A percentile compares a stretch with the other conserved stretches of the same genome.
phyloP scores from a whole-genome alignment of 805 yeast species.

The Wickerhamomyces hampshirensis region DNA sequence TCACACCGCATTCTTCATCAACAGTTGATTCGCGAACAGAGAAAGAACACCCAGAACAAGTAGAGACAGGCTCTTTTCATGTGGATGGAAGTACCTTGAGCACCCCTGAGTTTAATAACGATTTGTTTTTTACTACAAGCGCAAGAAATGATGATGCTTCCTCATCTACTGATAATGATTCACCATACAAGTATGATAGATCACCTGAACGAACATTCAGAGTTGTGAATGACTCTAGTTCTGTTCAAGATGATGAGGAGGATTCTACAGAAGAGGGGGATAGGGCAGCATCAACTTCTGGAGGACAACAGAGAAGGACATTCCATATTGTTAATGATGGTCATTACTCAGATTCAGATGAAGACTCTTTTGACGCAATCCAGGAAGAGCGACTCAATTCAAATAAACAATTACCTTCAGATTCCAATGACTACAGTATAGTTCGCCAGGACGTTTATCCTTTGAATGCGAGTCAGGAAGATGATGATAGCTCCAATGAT shows the following conservation, averaged over 20 bases:
- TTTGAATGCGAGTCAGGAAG: conserved; percentile 4
- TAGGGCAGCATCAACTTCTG: too few relatives aligned
- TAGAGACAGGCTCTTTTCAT: background rate
- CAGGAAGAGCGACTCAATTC: conserved; percentile 7
- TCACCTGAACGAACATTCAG: conserved; percentile 10
- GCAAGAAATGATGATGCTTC: too few relatives aligned
- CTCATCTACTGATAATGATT: conserved; percentile 1
- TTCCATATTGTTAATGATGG: conserved; percentile 28
- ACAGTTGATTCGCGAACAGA: background rate
- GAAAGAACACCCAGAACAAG: background rate
- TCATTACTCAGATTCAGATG: conserved; percentile 18
- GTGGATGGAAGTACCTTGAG: background rate
- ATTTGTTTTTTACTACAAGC: too few relatives aligned
- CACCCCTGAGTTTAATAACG: too few relatives aligned
- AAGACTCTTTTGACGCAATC: conserved; percentile 9
- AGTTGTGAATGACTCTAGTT: conserved; percentile 7
- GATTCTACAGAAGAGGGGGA: too few relatives aligned
- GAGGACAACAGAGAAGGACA: conserved; percentile 3
- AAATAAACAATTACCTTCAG: background rate
- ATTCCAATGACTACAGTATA: conserved; percentile 9
- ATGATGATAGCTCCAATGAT: conserved; percentile 21
- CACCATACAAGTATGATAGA: conserved; percentile 8
- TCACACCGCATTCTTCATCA: too few relatives aligned
- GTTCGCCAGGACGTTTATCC: conserved; percentile 11
- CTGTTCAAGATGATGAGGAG: conserved; percentile 3